Base-by-base conservation (phyloP, 164 flowering plant genomes). In the Macadamia integrifolia region DNA sequence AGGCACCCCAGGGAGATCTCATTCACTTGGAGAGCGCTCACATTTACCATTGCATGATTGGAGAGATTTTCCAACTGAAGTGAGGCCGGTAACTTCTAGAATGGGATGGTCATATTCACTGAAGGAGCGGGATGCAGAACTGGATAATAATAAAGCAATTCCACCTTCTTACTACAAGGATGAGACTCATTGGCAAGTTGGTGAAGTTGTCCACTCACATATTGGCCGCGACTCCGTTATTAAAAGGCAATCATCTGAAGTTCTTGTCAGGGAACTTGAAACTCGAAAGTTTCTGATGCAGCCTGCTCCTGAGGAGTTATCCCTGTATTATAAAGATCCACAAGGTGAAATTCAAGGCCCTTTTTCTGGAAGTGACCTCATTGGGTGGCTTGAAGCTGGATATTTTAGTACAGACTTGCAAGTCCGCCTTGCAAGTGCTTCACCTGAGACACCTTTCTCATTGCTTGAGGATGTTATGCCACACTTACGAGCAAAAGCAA, bases 361-460 rank as follows among this genome's bases (percentile, higher is more conserved):
- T 63, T 95, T 95, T 74, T 56, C 82, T n/a, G 98, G 98, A 3
- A 75, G 69, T 79, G 98, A 92, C 80, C 84, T 95, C 60, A 89
- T 95, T 79, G 90, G 93, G 70, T 95, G 98, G 99, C 92, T 88
- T 80, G 98, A 95, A 70, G 85, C 93, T 75, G 99, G 94, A 50
- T 95, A 87, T 79, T 92, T 95, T 78, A 96, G 97, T 57, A 77
- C 92, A 69, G 98, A 95, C 71, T 79, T 95, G 78, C 88, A 62
- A 67, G 98, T 95, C 69, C 91, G 93, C 30, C 64, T 75, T n/a
- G 90, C 84, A 56, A 77, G 48, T 82, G 91, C 91, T 58, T 76
- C 93, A 65, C 67, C 75, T 42, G 93, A 88, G 40, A 58, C 81
- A 23, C 93, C 98, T 35, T 95, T 89, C 79, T 76, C 75, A 35